A percentile compares a stretch with the other conserved stretches of the same genome.
These are phyloP conservation scores for Rosa rugosa DNA, from an alignment of 306 rosid species.

Conservation along the genomic window DNA sequence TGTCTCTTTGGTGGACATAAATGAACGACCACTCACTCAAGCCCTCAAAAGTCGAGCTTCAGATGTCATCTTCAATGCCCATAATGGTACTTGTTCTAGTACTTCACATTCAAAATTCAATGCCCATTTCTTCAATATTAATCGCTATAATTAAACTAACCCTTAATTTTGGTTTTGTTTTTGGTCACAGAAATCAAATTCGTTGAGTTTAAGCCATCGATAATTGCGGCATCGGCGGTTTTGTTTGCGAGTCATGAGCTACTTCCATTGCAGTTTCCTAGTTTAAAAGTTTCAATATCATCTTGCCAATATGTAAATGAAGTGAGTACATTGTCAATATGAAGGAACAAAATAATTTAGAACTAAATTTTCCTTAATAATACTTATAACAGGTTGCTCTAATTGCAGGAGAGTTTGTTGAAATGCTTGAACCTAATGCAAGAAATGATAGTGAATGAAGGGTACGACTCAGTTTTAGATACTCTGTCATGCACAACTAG, in stretches of 20 bases:
- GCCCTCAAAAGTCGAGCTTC: slow-evolving; percentile 58
- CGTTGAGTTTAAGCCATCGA: slow-evolving; percentile 60
- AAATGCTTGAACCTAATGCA: slow-evolving; percentile 48
- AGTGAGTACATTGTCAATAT: slow-evolving; percentile 37
- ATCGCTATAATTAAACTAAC: not conserved
- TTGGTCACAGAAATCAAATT: slow-evolving; percentile 48
- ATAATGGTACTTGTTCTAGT: slow-evolving; percentile 40
- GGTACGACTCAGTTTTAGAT: slow-evolving; percentile 27
- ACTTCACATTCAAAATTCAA: not conserved
- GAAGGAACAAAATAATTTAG: not conserved
- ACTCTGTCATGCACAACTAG: slow-evolving; percentile 32
- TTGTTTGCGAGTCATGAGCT: slow-evolving; percentile 49
- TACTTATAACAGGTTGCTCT: not conserved
- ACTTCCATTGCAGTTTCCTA: slow-evolving; percentile 38
- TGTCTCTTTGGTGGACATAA: slow-evolving; percentile 40
- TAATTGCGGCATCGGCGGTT: slow-evolving; percentile 64
- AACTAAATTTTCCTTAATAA: not conserved
- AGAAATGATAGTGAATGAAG: slow-evolving; percentile 37
- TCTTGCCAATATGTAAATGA: slow-evolving; percentile 44
- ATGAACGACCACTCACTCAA: slow-evolving; percentile 38
- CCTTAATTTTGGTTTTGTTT: not conserved
- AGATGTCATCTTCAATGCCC: slow-evolving; percentile 55
- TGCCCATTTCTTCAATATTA: not conserved
- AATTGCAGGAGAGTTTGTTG: slow-evolving; percentile 47
- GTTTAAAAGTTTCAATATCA: slow-evolving; percentile 40